Conservation (phyloP, 192 early-diverging fungal species). For the Powellomyces hirtus region DNA sequence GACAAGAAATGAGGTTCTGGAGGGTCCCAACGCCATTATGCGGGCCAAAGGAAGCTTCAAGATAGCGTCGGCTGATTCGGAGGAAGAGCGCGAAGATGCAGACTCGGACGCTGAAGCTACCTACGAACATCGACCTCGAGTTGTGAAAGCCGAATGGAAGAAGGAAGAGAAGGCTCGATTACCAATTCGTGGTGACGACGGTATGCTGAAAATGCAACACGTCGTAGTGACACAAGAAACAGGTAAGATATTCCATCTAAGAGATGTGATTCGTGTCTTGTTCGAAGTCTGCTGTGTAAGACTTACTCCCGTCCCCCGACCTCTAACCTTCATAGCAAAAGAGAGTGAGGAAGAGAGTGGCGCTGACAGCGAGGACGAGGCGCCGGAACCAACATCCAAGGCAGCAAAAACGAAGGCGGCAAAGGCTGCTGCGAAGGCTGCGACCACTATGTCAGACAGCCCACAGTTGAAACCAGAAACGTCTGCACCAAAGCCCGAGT, state of each 20-base stretch:
- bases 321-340: too few relatives aligned
- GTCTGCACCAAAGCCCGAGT: background rate
- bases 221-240: constrained; percentile 29
- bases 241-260: too few relatives aligned
- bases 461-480: constrained; percentile 4
- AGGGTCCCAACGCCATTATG: constrained; percentile 31
- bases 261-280: too few relatives aligned
- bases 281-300: too few relatives aligned
- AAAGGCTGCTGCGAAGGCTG: background rate
- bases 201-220: constrained; percentile 46
- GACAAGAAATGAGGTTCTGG: constrained; percentile 37
- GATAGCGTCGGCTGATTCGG: constrained; percentile 15
- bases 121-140: constrained; percentile 61
- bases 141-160: constrained; percentile 51
- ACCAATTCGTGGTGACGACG: constrained; percentile 68
- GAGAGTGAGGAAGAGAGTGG: background rate
- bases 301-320: too few relatives aligned
- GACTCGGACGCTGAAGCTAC: constrained; percentile 57
- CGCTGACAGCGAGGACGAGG: constrained; percentile 29
- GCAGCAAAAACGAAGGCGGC: background rate
- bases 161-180: constrained; percentile 55
- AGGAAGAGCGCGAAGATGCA: constrained; percentile 41
- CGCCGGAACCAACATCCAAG: constrained; percentile 19
- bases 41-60: constrained; percentile 30
- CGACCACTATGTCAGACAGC: too few relatives aligned